Evolutionary conservation across 176 grass and related monocot species (phyloP), one percentile per base, ranked within the genome.

Genomic region (Poa pratensis): DNA sequence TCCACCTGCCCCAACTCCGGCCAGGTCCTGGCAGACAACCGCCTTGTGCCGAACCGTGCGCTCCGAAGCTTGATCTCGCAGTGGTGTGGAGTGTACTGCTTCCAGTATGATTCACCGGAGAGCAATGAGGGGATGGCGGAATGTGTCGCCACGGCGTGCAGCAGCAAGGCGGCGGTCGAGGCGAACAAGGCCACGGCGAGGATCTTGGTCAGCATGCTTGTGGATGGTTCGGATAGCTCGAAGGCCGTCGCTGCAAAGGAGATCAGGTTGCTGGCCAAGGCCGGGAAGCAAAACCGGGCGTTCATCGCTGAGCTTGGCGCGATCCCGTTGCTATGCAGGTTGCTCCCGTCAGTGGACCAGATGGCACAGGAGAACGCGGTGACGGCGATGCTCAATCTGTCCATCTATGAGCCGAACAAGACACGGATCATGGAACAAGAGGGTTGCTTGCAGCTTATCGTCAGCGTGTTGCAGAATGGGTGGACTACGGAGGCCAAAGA

Each of bases 311-410:
- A 99, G 50, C 68, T 89, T 24, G 96, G 90, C 34, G 96, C 91
- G 0, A 90, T 99, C 51, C 94, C 96, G 1, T 76, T 89, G 81
- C 88, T 99, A 20, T 92, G 89, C 71, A 73, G 23, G 14, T 81
- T 99, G 75, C 90, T 99, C 42, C 23, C 63, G 55, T 92, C 93
- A 0, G 3, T 35, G 2, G 88, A 99, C 82, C 80, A 90, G 82
- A 88, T 99, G 75, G 90, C 93, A 0, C 96, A 99, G 77, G 96
- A 99, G 87, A 99, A 99, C 60, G 87, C 96, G 0, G 93, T 99
- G 81, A 99, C 96, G 1, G 96, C 96, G 0, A 79, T 99, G 69
- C 87, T 99, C 75, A 99, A 99, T 75, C 71, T 99, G 24, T 99
- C 96, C 0, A 99, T 99, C 48, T 94, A 88, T 69, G 96, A 99